phyloP scores from a whole-genome alignment of 2,329 filamentous ascomycete genomes.

The Aspergillus texensis region DNA sequence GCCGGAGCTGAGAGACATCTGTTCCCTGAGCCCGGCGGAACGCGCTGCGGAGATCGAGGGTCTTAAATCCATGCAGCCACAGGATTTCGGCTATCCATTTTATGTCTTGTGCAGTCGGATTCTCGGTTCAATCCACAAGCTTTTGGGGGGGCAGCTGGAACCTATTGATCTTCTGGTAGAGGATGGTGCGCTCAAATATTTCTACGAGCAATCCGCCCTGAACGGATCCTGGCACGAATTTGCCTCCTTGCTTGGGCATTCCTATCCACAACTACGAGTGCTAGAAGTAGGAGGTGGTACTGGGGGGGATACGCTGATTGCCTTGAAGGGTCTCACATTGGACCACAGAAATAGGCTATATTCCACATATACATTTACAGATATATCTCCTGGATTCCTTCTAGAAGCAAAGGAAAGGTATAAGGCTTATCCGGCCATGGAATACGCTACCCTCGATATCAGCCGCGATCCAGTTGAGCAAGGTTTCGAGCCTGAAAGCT shows the following conservation, averaged over 20 bases:
- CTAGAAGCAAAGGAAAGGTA: slow-evolving; percentile 28
- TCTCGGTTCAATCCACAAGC: slow-evolving; percentile 7
- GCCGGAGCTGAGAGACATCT: slow-evolving; percentile 3
- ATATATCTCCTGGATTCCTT: slow-evolving; percentile 35
- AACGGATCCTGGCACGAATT: slow-evolving; percentile 13
- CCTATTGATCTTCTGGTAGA: slow-evolving; percentile 23
- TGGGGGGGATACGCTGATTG: slow-evolving; percentile 26
- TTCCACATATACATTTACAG: slow-evolving; percentile 32
- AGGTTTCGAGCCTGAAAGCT: slow-evolving; percentile 30
- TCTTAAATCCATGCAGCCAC: neutral
- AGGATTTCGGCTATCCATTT: neutral
- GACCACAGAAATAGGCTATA: slow-evolving; percentile 17
- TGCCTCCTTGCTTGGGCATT: slow-evolving; percentile 22
- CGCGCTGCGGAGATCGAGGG: neutral
- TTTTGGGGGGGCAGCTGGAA: slow-evolving; percentile 19
- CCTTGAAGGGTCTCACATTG: slow-evolving; percentile 16
- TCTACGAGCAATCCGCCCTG: slow-evolving; percentile 16
- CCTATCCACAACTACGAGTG: slow-evolving; percentile 26
- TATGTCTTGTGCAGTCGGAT: slow-evolving; percentile 7
- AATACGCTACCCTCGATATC: slow-evolving; percentile 35
- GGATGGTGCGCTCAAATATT: slow-evolving; percentile 14
- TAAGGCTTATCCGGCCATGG: slow-evolving; percentile 24
- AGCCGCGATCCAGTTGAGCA: slow-evolving; percentile 31
- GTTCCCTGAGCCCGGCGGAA: slow-evolving; percentile 1
- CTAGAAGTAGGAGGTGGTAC: slow-evolving; percentile 35